Conservation (phyloP, 1,139 yeast species). For the Protomyces gravidus region DNA sequence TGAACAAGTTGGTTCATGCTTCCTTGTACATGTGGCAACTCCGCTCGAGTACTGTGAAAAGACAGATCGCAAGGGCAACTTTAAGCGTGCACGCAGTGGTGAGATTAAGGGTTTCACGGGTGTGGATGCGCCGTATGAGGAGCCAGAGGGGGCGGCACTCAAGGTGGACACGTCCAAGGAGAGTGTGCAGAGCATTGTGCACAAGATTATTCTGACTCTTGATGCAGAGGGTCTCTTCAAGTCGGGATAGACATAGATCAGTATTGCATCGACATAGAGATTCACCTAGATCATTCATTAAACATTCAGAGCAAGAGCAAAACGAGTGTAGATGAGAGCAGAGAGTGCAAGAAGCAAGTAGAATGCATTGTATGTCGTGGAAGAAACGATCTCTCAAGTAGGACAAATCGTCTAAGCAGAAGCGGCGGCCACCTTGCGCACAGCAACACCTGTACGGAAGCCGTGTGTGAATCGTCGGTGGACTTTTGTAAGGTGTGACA, state of each 20-base stretch:
- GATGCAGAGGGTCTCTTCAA: constrained; percentile 46
- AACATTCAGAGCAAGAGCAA: too few relatives aligned
- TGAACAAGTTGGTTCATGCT: constrained; percentile 50
- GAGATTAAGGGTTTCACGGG: constrained; percentile 50
- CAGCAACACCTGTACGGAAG: constrained; percentile 66
- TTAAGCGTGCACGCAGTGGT: constrained; percentile 47
- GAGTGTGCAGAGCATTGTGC: constrained; percentile 59
- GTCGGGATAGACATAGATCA: neutral
- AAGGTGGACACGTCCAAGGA: constrained; percentile 51
- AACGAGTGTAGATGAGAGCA: too few relatives aligned
- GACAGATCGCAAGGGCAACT: constrained; percentile 51
- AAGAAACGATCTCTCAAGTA: too few relatives aligned
- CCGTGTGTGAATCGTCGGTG: constrained; percentile 98
- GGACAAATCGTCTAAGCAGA: constrained; percentile 9
- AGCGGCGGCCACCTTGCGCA: constrained; percentile 21
- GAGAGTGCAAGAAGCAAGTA: neutral
- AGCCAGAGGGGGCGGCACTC: constrained; percentile 51
- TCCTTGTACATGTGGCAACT: constrained; percentile 50
- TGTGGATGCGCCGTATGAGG: constrained; percentile 49
- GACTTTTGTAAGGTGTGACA: constrained; percentile 95
- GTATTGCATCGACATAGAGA: too few relatives aligned
- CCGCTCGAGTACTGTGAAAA: constrained; percentile 47
- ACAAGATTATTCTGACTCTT: constrained; percentile 62
- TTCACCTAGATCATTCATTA: neutral
- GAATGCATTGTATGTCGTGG: too few relatives aligned